A percentile compares a stretch with the other conserved stretches of the same genome.
phyloP scores from a whole-genome alignment of 2,329 filamentous ascomycete genomes.

The Fusarium goolgardi region DNA sequence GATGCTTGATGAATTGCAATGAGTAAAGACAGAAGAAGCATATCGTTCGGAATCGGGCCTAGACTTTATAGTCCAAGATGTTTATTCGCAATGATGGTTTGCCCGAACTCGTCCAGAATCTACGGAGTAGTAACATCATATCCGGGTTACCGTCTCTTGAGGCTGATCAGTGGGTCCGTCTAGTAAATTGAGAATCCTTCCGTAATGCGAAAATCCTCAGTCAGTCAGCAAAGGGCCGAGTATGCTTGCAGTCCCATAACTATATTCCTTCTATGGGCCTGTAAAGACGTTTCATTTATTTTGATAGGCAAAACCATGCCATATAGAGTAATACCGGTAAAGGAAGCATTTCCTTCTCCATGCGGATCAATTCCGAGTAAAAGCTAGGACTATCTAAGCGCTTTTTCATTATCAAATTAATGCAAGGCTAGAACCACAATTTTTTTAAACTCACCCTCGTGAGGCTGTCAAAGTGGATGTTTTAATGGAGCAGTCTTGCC shows the following conservation, averaged over 20 bases:
- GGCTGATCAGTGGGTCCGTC: not conserved
- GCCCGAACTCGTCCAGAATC: not conserved
- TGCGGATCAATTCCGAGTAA: not conserved
- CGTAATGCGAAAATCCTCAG: not conserved
- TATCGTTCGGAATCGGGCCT: accelerated
- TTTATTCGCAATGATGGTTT: accelerated
- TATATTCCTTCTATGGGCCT: not conserved
- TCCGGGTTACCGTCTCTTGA: not conserved
- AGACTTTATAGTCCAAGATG: not conserved
- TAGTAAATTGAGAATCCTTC: not conserved
- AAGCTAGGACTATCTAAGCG: not conserved
- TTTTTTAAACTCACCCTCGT: too few relatives aligned
- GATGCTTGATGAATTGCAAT: not conserved
- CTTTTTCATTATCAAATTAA: not conserved
- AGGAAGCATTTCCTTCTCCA: not conserved
- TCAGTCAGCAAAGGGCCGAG: not conserved
- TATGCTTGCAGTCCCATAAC: not conserved
- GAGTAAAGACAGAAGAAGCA: not conserved
- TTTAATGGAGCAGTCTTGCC: not conserved
- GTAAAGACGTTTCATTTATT: not conserved
- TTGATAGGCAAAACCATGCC: not conserved
- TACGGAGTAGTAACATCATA: not conserved
- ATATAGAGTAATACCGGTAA: not conserved
- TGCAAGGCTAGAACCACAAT: not conserved
- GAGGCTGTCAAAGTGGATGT: not conserved